Conservation (phyloP, 352 stramenopile species). For the Phytophthora ramorum region DNA sequence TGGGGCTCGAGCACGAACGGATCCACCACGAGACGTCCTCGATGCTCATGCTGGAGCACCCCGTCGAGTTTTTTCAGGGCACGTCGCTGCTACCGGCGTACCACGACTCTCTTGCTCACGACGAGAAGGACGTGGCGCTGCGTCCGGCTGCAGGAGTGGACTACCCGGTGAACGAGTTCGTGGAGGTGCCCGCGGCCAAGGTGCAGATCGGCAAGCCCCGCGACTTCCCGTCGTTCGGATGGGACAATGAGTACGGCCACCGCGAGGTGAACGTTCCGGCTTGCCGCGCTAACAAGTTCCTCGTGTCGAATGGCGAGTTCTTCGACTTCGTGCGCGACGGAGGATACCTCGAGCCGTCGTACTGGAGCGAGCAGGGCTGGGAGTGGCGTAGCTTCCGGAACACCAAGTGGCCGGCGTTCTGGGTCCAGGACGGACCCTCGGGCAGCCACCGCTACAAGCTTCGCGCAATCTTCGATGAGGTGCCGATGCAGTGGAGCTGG, state of each 20-base stretch:
- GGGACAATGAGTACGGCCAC: constrained; percentile 98
- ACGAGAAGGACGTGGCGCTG: constrained; percentile 46
- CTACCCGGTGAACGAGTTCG: constrained; percentile 91
- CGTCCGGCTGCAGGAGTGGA: constrained; percentile 80
- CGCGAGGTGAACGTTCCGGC: constrained; percentile 85
- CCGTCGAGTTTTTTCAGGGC: constrained; percentile 88
- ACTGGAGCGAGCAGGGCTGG: constrained; percentile 95
- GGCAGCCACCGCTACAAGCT: constrained; percentile 95
- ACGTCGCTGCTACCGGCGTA: constrained; percentile 88
- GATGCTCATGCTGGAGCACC: constrained; percentile 94
- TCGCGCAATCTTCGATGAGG: constrained; percentile 91
- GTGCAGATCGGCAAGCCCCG: constrained; percentile 92
- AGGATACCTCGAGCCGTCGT: constrained; percentile 91
- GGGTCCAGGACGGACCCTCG: constrained; percentile 90
- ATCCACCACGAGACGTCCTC: constrained; percentile 98
- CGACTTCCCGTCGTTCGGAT: constrained; percentile 95
- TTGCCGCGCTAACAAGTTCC: constrained; percentile 91
- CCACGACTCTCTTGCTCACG: constrained; percentile 54
- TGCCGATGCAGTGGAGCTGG: constrained; percentile 96
- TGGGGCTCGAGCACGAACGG: constrained; percentile 96
- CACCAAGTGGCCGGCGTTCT: constrained; percentile 97
- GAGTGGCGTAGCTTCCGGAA: constrained; percentile 96
- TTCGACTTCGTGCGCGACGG: constrained; percentile 94
- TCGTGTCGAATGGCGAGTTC: constrained; percentile 97
- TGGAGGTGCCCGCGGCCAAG: constrained; percentile 67